These are phyloP conservation scores for Viola odorata DNA, from an alignment of 345 rosid species.

Conservation along the genomic window DNA sequence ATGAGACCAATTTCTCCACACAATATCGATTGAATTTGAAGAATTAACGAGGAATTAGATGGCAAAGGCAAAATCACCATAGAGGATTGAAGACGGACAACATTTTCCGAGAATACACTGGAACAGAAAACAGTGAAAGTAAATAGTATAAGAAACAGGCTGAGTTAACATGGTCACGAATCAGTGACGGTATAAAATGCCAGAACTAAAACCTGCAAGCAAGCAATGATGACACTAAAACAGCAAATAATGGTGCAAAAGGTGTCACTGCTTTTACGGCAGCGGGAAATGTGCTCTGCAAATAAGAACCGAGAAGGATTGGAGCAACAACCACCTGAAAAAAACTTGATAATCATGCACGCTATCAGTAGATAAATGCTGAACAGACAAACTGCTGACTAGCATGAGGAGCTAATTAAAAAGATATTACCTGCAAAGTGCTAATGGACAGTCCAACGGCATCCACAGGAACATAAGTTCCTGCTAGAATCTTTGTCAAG, in stretches of 20 bases:
- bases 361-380: conserved; percentile 1
- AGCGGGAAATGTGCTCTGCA: conserved; percentile 47
- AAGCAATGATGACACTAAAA: conserved; percentile 48
- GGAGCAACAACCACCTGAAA: conserved; percentile 57
- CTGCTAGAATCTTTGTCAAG: conserved; percentile 48
- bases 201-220: conserved; percentile 49
- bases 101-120: conserved; percentile 59
- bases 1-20: conserved; percentile 46
- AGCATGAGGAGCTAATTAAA: not conserved
- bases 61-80: conserved; percentile 29
- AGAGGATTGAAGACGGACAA: conserved; percentile 46
- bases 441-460: conserved; percentile 55
- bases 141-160: not conserved
- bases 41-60: conserved; percentile 28
- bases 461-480: conserved; percentile 63
- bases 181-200: not conserved
- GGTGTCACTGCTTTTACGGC: conserved; percentile 44
- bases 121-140: not conserved
- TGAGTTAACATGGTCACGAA: too few species aligned
- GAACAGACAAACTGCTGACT: not conserved
- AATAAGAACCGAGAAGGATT: conserved; percentile 50
- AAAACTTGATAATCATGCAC: conserved; percentile 4
- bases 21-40: conserved; percentile 26
- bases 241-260: conserved; percentile 55
- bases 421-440: conserved; percentile 47